Evolutionary conservation across 2,329 filamentous ascomycete species (phyloP).

Genomic region (Immersiporthe knoxdaviesiana): DNA sequence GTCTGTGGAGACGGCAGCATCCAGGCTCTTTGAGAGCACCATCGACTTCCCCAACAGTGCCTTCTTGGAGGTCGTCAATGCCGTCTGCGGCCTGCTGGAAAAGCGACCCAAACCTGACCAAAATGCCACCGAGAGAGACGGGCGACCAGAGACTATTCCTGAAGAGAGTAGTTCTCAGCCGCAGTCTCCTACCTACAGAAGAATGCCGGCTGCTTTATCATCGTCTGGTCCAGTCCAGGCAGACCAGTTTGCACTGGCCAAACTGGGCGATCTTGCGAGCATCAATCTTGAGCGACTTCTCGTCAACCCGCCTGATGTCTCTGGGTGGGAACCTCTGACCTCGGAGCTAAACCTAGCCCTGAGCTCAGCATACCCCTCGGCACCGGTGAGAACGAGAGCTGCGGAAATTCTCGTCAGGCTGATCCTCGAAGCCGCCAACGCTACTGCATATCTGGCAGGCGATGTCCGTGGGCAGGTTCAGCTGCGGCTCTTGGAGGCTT

Average conservation of each 20-base stretch:
- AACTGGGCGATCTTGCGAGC: slow-evolving; percentile 71
- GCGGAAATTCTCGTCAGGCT: slow-evolving; percentile 67
- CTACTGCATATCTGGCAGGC: slow-evolving; percentile 56
- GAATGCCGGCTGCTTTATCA: slow-evolving; percentile 51
- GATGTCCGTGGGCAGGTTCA: slow-evolving; percentile 66
- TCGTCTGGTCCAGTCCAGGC: slow-evolving; percentile 60
- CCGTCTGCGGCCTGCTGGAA: slow-evolving; percentile 73
- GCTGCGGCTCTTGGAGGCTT: slow-evolving; percentile 68
- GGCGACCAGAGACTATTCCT: slow-evolving; percentile 43
- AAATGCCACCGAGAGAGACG: slow-evolving; percentile 36
- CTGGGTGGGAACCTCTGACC: slow-evolving; percentile 75
- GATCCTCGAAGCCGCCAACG: slow-evolving; percentile 59
- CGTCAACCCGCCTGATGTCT: slow-evolving; percentile 64
- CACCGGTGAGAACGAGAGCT: slow-evolving; percentile 61
- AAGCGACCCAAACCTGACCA: slow-evolving; percentile 35
- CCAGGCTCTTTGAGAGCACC: slow-evolving; percentile 87
- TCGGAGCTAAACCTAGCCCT: slow-evolving; percentile 57
- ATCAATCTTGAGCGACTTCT: slow-evolving; percentile 78
- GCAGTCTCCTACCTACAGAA: slow-evolving; percentile 44
- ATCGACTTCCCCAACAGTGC: slow-evolving; percentile 83
- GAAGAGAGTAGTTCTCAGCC: slow-evolving; percentile 36
- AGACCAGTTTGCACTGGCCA: slow-evolving; percentile 70
- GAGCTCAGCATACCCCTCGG: slow-evolving; percentile 55
- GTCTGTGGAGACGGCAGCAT: slow-evolving; percentile 86
- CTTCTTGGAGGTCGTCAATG: slow-evolving; percentile 76